A percentile compares a stretch with the other conserved stretches of the same genome.
These are phyloP conservation scores for Papiliotrema flavescens DNA, from an alignment of 1,284 basidiomycete genomes.

Conservation along the genomic window DNA sequence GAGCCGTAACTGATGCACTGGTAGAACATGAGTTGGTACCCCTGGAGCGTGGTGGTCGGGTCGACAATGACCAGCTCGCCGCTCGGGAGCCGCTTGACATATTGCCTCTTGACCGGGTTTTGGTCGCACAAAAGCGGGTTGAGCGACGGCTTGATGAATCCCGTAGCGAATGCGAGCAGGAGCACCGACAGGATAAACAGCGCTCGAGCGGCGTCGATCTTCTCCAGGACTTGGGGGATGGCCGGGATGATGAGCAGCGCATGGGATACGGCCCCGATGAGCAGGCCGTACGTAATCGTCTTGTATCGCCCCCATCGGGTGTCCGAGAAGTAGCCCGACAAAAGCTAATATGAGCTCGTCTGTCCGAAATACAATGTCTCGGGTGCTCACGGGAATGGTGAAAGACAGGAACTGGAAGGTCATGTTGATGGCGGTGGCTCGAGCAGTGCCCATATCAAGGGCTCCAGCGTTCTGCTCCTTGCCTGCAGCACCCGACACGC, in stretches of 20 bases:
- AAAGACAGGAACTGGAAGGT: no score
- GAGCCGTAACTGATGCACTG: constrained; percentile 38
- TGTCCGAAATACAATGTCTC: no score
- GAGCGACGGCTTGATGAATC: constrained; percentile 35
- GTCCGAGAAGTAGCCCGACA: no score
- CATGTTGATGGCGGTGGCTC: no score
- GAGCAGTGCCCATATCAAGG: no score
- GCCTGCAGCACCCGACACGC: no score
- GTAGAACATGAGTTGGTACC: constrained; percentile 34
- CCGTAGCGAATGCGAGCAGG: constrained; percentile 32
- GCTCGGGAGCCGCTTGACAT: constrained; percentile 20
- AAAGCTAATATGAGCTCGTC: no score
- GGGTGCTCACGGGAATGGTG: no score
- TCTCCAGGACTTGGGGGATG: constrained; percentile 40
- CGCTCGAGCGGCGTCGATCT: constrained; percentile 16
- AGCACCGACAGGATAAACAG: constrained; percentile 38
- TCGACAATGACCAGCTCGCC: constrained; percentile 44
- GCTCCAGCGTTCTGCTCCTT: no score
- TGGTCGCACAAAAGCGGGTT: constrained; percentile 43
- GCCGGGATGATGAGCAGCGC: constrained; percentile 41
- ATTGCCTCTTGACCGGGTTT: constrained; percentile 28
- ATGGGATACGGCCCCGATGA: constrained; percentile 40
- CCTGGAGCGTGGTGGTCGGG: constrained; percentile 30
- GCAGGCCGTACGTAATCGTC: no score
- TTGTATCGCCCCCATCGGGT: no score